Conservation (phyloP, 257 asterid species). For the Scutellaria barbata region DNA sequence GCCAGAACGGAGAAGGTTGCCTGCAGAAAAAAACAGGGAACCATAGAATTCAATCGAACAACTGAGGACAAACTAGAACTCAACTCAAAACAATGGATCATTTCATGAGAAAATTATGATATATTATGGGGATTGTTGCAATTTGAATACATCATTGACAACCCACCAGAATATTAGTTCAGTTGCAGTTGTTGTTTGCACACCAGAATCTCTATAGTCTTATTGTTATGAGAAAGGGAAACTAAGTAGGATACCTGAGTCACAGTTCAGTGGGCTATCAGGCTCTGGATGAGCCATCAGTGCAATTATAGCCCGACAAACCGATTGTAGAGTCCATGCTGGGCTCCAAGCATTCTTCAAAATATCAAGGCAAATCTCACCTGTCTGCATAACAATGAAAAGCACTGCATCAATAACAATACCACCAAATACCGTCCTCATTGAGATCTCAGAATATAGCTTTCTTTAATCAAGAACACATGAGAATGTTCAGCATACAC, state of each 20-base stretch:
- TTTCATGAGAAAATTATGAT: background rate
- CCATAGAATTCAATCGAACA: background rate
- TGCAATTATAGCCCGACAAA: constrained; percentile 98
- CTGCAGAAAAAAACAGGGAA: constrained; percentile 39
- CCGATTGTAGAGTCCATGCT: constrained; percentile 99
- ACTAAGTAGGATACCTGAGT: constrained; percentile 67
- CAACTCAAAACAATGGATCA: background rate
- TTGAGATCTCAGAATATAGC: background rate
- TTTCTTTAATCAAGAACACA: background rate
- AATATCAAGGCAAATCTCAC: constrained; percentile 99
- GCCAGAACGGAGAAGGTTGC: constrained; percentile 95
- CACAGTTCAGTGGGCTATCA: constrained; percentile 99
- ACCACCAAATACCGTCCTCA: background rate
- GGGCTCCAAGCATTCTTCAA: constrained; percentile 99
- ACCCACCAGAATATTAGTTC: background rate
- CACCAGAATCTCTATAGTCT: background rate
- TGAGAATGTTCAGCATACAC: constrained; percentile 1
- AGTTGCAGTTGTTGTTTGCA: background rate
- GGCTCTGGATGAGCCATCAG: constrained; percentile 99
- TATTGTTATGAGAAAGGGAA: background rate
- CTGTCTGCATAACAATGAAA: constrained; percentile 58
- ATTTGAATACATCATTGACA: background rate
- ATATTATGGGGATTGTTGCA: background rate
- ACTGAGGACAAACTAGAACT: background rate
- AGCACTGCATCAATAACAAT: background rate